These are phyloP conservation scores for Pezicula radicicola DNA, from an alignment of 2,329 filamentous ascomycete species.

Conservation along the genomic window DNA sequence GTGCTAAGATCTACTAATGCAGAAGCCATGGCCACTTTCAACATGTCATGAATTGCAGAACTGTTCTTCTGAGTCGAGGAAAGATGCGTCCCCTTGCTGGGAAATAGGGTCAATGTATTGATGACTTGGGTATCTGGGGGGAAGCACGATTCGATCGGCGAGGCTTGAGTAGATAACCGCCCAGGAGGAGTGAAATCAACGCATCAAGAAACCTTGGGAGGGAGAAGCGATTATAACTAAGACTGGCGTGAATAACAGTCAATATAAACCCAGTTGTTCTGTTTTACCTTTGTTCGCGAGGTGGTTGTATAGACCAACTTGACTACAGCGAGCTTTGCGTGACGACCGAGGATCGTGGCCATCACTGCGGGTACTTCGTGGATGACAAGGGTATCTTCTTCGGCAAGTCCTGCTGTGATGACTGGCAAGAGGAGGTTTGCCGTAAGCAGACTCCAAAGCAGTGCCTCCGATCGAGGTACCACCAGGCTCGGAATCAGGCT, in stretches of 20 bases:
- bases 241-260: neutral
- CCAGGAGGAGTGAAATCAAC: neutral
- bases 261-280: neutral
- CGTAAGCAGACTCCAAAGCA: neutral
- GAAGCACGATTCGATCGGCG: neutral
- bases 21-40: neutral
- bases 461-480: neutral
- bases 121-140: neutral
- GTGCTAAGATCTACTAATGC: neutral
- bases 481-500: neutral
- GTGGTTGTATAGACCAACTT: neutral
- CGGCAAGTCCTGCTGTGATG: neutral
- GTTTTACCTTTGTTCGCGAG: neutral
- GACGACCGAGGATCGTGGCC: neutral
- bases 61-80: neutral
- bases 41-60: neutral
- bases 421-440: neutral
- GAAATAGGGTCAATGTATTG: neutral
- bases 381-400: neutral
- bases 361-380: neutral
- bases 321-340: neutral
- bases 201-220: neutral
- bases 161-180: neutral
- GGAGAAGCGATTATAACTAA: neutral
- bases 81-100: neutral